Percentiles rank a stretch among this genome's conserved stretches.
phyloP scores from a whole-genome alignment of 257 asterid genomes.

The Nicotiana attenuata region DNA sequence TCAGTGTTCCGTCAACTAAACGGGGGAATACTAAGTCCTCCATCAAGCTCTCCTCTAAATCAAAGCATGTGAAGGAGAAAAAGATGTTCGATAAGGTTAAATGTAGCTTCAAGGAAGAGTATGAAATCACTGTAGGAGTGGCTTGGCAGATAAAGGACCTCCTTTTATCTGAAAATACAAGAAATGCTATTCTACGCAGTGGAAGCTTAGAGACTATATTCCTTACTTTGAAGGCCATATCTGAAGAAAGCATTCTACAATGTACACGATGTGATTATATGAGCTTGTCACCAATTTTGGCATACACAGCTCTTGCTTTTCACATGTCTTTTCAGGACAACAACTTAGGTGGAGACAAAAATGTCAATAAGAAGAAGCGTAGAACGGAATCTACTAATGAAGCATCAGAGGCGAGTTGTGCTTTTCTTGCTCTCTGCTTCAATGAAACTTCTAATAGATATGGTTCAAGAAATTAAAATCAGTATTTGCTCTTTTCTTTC shows the following conservation, averaged over 20 bases:
- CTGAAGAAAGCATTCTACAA: constrained; percentile 74
- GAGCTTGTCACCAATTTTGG: constrained; percentile 46
- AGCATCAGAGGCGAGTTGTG: constrained; percentile 53
- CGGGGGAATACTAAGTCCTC: constrained; percentile 37
- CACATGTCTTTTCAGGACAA: constrained; percentile 57
- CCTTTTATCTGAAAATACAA: constrained; percentile 55
- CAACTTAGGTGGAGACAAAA: constrained; percentile 28
- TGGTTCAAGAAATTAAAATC: constrained; percentile 8
- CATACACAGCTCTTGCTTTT: constrained; percentile 63
- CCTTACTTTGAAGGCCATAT: constrained; percentile 56
- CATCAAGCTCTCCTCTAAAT: constrained; percentile 40
- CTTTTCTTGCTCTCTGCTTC: constrained; percentile 1
- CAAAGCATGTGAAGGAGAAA: constrained; percentile 27
- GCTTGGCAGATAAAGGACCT: constrained; percentile 94
- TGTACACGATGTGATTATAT: constrained; percentile 45
- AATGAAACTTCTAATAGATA: constrained; percentile 12
- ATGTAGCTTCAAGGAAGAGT: constrained; percentile 45
- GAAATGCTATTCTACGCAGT: constrained; percentile 49
- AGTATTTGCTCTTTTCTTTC: background rate
- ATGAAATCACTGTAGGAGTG: constrained; percentile 64
- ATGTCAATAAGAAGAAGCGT: constrained; percentile 5
- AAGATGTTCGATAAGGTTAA: constrained; percentile 22
- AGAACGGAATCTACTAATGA: constrained; percentile 10
- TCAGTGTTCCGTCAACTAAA: constrained; percentile 24
- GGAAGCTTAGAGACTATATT: constrained; percentile 41